phyloP scores from a whole-genome alignment of 345 rosid species.

The Jatropha curcas region DNA sequence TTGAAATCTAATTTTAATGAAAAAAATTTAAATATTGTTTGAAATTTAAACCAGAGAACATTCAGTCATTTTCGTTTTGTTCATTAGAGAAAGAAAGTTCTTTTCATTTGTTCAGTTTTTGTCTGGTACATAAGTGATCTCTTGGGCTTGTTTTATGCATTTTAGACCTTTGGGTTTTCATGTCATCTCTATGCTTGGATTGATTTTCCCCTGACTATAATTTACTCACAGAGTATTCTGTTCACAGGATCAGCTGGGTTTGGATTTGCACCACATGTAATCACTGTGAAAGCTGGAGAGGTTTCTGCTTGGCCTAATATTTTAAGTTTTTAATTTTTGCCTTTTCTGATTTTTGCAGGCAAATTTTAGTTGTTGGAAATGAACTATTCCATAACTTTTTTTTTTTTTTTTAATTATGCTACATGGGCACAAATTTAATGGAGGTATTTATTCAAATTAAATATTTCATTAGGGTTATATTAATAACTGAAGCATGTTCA shows the following conservation, averaged over 20 bases:
- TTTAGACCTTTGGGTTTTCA: background rate
- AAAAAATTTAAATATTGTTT: background rate
- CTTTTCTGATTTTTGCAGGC: constrained; percentile 1
- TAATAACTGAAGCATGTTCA: too few relatives aligned
- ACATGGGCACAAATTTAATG: too few relatives aligned
- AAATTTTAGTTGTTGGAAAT: background rate
- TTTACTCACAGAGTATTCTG: constrained; percentile 13
- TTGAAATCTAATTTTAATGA: background rate
- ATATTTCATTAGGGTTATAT: too few relatives aligned
- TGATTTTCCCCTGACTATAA: background rate
- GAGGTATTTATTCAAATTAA: too few relatives aligned
- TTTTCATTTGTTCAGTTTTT: background rate
- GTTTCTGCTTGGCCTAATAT: constrained; percentile 36
- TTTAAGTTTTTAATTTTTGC: background rate
- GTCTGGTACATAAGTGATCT: background rate
- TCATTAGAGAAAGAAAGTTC: background rate
- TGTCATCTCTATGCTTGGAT: background rate
- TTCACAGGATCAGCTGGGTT: constrained; percentile 52
- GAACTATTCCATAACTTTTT: background rate
- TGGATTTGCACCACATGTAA: constrained; percentile 63
- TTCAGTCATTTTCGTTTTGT: background rate
- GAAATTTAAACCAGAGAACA: background rate
- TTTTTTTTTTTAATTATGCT: too few relatives aligned
- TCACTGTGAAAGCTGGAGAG: constrained; percentile 73
- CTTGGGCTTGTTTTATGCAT: background rate